Percentiles rank a stretch among this genome's conserved stretches.
These are phyloP conservation scores for Mycosarcoma mackinlayi DNA, from an alignment of 1,284 basidiomycete genomes.

Conservation along the genomic window DNA sequence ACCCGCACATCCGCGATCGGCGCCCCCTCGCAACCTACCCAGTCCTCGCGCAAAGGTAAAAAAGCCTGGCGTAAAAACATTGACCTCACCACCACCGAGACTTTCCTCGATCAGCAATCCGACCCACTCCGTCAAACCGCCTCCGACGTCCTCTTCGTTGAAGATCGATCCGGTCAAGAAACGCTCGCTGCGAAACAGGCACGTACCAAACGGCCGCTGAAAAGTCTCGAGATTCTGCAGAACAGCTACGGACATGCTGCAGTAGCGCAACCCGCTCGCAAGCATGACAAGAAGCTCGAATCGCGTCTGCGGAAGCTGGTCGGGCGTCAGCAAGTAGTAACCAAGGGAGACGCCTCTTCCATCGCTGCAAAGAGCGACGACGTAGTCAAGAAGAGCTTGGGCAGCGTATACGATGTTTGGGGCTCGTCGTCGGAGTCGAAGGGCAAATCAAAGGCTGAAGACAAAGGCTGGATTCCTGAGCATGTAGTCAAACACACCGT, in stretches of 20 bases:
- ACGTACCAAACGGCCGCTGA: constrained; percentile 73
- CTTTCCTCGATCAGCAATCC: constrained; percentile 54
- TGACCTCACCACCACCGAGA: constrained; percentile 52
- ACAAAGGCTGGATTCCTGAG: constrained; percentile 25
- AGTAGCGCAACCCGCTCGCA: constrained; percentile 74
- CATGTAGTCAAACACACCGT: constrained; percentile 16
- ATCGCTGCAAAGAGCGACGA: constrained; percentile 16
- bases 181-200: constrained; percentile 50
- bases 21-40: constrained; percentile 70
- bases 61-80: constrained; percentile 88
- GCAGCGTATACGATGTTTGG: constrained; percentile 45
- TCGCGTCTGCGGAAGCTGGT: constrained; percentile 41
- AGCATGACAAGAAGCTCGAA: constrained; percentile 49
- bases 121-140: constrained; percentile 45
- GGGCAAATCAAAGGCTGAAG: constrained; percentile 28
- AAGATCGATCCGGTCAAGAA: constrained; percentile 70
- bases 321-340: constrained; percentile 23
- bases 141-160: constrained; percentile 41
- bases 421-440: constrained; percentile 10
- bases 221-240: constrained; percentile 82
- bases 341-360: constrained; percentile 23
- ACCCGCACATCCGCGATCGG: constrained; percentile 30
- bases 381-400: constrained; percentile 30
- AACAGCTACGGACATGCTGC: constrained; percentile 77
- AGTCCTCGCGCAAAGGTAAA: constrained; percentile 86